These are phyloP conservation scores for Pistacia integerrima DNA, from an alignment of 345 rosid species.

Conservation along the genomic window DNA sequence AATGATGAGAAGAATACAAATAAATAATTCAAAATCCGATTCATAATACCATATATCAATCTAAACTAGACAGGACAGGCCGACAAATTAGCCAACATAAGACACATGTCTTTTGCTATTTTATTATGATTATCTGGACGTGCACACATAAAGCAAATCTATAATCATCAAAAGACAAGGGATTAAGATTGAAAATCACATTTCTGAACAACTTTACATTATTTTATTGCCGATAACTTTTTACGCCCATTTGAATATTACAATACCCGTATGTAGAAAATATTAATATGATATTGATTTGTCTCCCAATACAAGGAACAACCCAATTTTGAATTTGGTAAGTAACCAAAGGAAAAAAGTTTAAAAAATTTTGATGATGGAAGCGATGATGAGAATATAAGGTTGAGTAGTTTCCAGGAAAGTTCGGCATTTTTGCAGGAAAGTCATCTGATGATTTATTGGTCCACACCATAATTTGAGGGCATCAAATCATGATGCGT, in stretches of 20 bases:
- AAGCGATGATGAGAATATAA: constrained; percentile 20
- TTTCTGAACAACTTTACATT: not conserved
- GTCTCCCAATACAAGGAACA: constrained; percentile 9
- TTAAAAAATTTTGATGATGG: constrained; percentile 11
- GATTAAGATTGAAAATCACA: constrained; percentile 10
- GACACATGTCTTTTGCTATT: constrained; percentile 54
- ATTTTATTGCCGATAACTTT: not conserved
- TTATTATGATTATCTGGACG: constrained; percentile 41
- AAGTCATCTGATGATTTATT: constrained; percentile 56
- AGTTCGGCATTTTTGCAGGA: constrained; percentile 45
- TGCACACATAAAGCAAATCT: constrained; percentile 54
- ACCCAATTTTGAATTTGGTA: not conserved
- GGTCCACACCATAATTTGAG: constrained; percentile 61
- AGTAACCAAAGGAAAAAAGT: too few relatives aligned
- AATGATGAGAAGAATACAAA: not conserved
- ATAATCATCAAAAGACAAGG: constrained; percentile 36
- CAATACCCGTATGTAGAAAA: too few relatives aligned
- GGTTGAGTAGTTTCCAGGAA: constrained; percentile 45
- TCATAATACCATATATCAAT: constrained; percentile 16
- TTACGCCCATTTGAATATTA: too few relatives aligned
- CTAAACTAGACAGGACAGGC: constrained; percentile 34
- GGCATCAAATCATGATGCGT: constrained; percentile 33
- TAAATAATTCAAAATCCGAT: constrained; percentile 3
- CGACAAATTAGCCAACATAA: constrained; percentile 54
- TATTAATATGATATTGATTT: too few relatives aligned